Base-by-base conservation (phyloP, 2,329 filamentous ascomycete genomes). In the Gnomoniopsis smithogilvyi region DNA sequence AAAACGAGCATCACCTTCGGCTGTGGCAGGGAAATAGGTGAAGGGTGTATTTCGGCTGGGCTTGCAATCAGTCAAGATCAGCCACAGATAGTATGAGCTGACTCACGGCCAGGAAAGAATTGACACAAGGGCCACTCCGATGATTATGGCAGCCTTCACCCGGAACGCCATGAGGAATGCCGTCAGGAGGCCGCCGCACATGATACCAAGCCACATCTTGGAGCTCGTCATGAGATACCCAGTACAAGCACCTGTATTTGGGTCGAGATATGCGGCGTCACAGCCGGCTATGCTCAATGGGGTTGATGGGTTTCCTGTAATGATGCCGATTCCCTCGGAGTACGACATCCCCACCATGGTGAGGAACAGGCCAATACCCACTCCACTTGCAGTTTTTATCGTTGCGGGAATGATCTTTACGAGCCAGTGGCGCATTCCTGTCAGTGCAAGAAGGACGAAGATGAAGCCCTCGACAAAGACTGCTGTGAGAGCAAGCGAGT, bases 141-240 rank as follows among this genome's bases (percentile, higher is more conserved):
- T 83, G 56, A 92, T 83, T 62, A 92, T 89, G 51, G 89, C 87
- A 56, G 88, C 87, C 69, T 91, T 91, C 73, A 91, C 79, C 43
- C 87, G 84, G 70, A 88, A 92, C 19, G 88, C 83, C 89, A 92
- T 92, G 73, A 96, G 84, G 64, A 94, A 83, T 6, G 89, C 86
- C 0, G 91, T 94, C 41, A 96, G 72, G 49, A 96, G 79, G 36
- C 91, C 91, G 15, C 92, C 91, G 56, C 88, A 85, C 69, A 92
- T 87, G 64, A 96, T 88, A 12, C 90, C 92, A 56, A 96, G 84
- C 92, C 92, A 96, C 80, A 96, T 77, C 84, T 87, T 61, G 30
- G 91, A 88, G 67, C 84, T 95, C 6, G 86, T 81, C 90, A 96
- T 92, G 68, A 91, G 86, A 24, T 86, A 79, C 21, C 78, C 76